Base-by-base conservation (phyloP, 179 eudicot genomes). In the Beta lomatogona region DNA sequence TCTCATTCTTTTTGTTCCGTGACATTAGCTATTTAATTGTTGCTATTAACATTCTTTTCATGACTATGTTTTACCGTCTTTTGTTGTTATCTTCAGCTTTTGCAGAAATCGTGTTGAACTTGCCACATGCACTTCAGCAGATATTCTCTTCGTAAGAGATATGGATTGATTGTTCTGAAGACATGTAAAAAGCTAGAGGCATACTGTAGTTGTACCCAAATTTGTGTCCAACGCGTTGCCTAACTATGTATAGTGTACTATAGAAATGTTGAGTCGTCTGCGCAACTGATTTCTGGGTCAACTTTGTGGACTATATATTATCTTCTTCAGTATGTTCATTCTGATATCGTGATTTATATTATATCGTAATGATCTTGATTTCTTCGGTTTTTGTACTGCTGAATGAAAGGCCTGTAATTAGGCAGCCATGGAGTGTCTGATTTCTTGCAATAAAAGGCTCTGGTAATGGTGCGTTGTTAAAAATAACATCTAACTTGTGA, bases 81-180 rank as follows among this genome's bases (percentile, higher is more conserved):
- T 68, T 75, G 75, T 70, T 70, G 61, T 71, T 76, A 19, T 84
- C 50, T 74, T 65, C 91, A 92, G 98, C 99, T 46, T 96, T 90
- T 86, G 98, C 99, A 73, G 99, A 96, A 85, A 94, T 93, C 69
- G 97, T 96, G 74, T 80, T 96, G 92, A 94, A 93, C 85, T 89
- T 96, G 82, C 89, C 93, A 25, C 86, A 83, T 83, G 93, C 84
- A 79, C 88, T 89, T 48, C 83, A 91, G 79, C 88, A 89, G 74
- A 82, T 73, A 79, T 85, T 83, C 72, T 76, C 82, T 57, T 44
- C 80, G 18, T 76, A 83, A 36, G 41, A 36, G 77, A 14, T 54
- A 14, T 71, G 25, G 15, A 66, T 2, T 60, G 54, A 58, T 36
- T 74, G 41, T 58, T 79, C 55, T 18, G 61, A 46, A 44, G 79